phyloP scores from a whole-genome alignment of 257 asterid species.

The Capsicum chinense region DNA sequence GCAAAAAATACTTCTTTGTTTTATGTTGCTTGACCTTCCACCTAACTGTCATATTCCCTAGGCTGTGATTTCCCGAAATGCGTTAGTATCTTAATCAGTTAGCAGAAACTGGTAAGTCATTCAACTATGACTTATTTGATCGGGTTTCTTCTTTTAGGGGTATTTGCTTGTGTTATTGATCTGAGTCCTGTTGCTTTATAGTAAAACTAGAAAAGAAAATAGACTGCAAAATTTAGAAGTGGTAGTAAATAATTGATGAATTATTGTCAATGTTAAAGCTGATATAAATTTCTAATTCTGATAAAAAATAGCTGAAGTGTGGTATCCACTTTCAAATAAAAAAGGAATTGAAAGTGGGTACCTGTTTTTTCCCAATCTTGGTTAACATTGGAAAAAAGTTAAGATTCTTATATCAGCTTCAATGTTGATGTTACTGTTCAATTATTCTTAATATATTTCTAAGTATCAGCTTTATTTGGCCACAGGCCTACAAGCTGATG shows the following conservation, averaged over 20 bases:
- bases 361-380: neutral
- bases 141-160: neutral
- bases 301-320: neutral
- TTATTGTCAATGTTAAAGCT: conserved; percentile 17
- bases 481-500: conserved; percentile 3
- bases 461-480: neutral
- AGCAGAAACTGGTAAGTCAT: neutral
- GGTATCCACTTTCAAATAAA: neutral
- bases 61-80: neutral
- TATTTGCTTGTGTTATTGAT: conserved; percentile 15
- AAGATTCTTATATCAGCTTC: conserved; percentile 11
- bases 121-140: conserved; percentile 12
- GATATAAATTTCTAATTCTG: conserved; percentile 15
- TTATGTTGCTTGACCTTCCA: conserved; percentile 21
- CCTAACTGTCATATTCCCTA: conserved; percentile 14
- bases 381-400: neutral
- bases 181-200: neutral
- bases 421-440: conserved; percentile 3
- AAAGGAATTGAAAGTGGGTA: neutral
- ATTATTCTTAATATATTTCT: conserved; percentile 7
- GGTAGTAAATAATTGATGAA: neutral
- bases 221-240: neutral
- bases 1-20: neutral
- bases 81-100: neutral
- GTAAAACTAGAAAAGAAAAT: conserved; percentile 13